Percentiles rank a stretch among this genome's conserved stretches.
Evolutionary conservation across 116 monocot genomes (phyloP).

Genomic region (Iris pallida): DNA sequence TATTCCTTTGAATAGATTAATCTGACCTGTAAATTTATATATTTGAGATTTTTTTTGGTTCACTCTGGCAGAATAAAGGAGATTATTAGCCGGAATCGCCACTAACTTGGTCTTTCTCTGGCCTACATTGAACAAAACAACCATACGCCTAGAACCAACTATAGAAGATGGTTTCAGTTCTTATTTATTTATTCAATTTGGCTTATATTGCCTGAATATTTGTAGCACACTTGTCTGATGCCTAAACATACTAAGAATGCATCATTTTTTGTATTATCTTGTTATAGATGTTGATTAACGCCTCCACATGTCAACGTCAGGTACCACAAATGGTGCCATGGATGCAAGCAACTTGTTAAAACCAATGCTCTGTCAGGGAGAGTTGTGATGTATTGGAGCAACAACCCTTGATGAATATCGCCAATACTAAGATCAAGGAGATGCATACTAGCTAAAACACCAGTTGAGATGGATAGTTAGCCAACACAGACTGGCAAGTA

Average conservation of each 20-base stretch:
- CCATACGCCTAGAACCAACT: too few species aligned
- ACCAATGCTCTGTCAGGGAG: slow-evolving; percentile 98
- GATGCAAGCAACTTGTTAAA: slow-evolving; percentile 97
- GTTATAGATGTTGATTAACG: not conserved
- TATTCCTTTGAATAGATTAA: too few species aligned
- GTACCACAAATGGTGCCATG: slow-evolving; percentile 97
- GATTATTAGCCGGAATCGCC: too few species aligned
- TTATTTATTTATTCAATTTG: too few species aligned
- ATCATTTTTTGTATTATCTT: not conserved
- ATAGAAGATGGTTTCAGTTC: too few species aligned
- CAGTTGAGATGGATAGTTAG: slow-evolving; percentile 44
- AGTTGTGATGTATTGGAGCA: slow-evolving; percentile 96
- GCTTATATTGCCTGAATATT: too few species aligned
- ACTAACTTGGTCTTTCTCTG: too few species aligned
- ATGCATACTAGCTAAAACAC: slow-evolving; percentile 54
- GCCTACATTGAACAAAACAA: too few species aligned
- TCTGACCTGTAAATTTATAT: too few species aligned
- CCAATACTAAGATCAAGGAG: slow-evolving; percentile 69
- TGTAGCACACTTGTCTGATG: not conserved
- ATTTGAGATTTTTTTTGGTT: too few species aligned
- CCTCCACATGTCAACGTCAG: slow-evolving; percentile 27
- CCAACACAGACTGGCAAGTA: slow-evolving; percentile 39
- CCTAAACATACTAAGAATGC: not conserved
- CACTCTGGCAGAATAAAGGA: too few species aligned
- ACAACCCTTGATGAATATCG: slow-evolving; percentile 97